phyloP scores from a whole-genome alignment of 805 yeast species.

The Nadsonia fulvescens region DNA sequence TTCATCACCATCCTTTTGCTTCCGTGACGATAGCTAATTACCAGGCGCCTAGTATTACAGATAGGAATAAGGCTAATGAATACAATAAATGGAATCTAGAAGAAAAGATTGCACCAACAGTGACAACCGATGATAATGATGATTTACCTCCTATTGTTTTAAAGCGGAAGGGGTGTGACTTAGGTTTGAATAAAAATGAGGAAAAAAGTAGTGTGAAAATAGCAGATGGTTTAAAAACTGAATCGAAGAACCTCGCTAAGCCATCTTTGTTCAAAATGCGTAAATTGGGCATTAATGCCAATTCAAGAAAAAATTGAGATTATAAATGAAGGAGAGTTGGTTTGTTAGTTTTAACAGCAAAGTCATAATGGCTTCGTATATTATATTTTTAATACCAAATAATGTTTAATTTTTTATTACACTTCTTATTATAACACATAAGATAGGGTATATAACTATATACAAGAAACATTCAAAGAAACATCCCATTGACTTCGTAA shows the following conservation, averaged over 20 bases:
- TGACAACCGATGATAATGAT: neutral
- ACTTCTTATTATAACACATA: no score
- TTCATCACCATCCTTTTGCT: no score
- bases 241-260: no score
- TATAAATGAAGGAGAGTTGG: no score
- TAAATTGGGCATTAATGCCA: constrained; percentile 1
- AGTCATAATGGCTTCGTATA: no score
- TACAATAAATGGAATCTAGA: constrained; percentile 6
- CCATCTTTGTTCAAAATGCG: constrained; percentile 2
- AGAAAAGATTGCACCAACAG: constrained; percentile 2
- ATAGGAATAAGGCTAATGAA: constrained; percentile 2
- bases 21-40: no score
- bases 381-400: no score
- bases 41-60: constrained; percentile 1
- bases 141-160: neutral
- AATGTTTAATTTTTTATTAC: no score
- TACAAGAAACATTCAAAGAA: no score
- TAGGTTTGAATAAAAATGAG: constrained; percentile 1
- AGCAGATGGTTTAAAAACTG: neutral
- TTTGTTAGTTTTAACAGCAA: no score
- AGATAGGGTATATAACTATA: no score
- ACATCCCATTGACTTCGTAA: no score
- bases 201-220: constrained; percentile 1
- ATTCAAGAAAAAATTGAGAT: constrained; percentile 1
- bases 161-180: neutral